Base-by-base conservation (phyloP, 2,329 filamentous ascomycete genomes). In the Westerdykella sp. region DNA sequence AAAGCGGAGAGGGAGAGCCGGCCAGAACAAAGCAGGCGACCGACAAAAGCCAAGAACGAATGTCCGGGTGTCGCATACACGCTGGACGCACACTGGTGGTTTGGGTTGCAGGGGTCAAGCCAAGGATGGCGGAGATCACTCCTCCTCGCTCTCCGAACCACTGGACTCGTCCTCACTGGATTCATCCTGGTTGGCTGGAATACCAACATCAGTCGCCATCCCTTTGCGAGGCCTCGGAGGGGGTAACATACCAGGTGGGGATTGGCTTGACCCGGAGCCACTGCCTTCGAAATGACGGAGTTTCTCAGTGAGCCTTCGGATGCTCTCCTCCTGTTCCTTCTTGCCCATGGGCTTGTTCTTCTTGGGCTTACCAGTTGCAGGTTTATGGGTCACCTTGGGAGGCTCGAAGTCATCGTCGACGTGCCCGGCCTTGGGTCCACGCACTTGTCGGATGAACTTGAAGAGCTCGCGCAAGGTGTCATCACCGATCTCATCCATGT, bases 291-390 rank as follows among this genome's bases (percentile, higher is more conserved):
- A 69, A 41, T 57, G 59, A 44, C 64, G 53, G 52, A 83, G 72
- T 49, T 80, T 75, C 59, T 78, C 75, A 51, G 79, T 75, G 18
- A 86, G 73, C 60, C 79, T 73, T 51, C 77, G 73, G 55, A 87
- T 83, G 51, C 79, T 81, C 34, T 77, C 74, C 59, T 85, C 81
- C 66, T 87, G 83, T 66, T 86, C 83, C 28, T 72, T 69, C 67
- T 84, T 84, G 66, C 80, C 82, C 83, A 87, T 87, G 1, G 83
- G 83, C 72, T 86, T 86, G 66, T 86, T 85, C 73, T 85, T 85
- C 71, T 81, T 83, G 41, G 78, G 76, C 66, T 81, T 81, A 49
- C 69, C 69, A 16, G 67, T 62, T 18, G 68, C 58, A 54, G 66
- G 44, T 41, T 50, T 37, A 49, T 53, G n/a, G 40, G 60, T 43